Conservation (phyloP, 805 yeast species). For the Starmerella lactis-condensi region DNA sequence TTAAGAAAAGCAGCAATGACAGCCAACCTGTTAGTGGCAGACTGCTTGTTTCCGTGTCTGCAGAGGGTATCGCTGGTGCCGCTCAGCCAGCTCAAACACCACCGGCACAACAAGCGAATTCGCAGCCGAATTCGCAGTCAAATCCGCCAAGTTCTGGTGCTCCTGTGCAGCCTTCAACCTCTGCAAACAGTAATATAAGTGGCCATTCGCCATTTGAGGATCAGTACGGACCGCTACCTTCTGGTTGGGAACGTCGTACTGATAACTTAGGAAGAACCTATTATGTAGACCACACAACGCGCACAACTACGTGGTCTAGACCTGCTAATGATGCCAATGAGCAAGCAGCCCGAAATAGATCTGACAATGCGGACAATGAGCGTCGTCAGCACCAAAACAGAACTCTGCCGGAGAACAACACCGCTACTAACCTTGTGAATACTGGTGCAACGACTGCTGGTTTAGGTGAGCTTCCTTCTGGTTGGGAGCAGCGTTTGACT, state of each 20-base stretch:
- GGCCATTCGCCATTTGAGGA: slow-evolving; percentile 76
- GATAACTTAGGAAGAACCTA: slow-evolving; percentile 95
- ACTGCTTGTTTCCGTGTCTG: slow-evolving; percentile 23
- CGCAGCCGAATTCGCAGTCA: slow-evolving; percentile 6
- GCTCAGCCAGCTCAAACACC: slow-evolving; percentile 1
- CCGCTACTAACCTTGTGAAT: slow-evolving; percentile 32
- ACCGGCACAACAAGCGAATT: not conserved
- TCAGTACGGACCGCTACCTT: slow-evolving; percentile 87
- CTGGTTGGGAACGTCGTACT: slow-evolving; percentile 98
- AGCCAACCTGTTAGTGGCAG: slow-evolving; percentile 86
- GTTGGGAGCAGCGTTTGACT: slow-evolving; percentile 97
- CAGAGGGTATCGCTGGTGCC: slow-evolving; percentile 3
- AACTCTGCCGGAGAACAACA: slow-evolving; percentile 55
- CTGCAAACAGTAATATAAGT: not conserved
- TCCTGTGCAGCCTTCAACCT: not conserved
- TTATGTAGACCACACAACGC: slow-evolving; percentile 92
- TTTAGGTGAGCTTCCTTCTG: slow-evolving; percentile 89
- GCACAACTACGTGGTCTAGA: slow-evolving; percentile 98
- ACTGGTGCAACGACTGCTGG: slow-evolving; percentile 88
- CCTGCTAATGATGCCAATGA: slow-evolving; percentile 70
- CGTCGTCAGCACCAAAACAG: slow-evolving; percentile 80
- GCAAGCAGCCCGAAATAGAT: slow-evolving; percentile 38
- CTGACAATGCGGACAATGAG: slow-evolving; percentile 62
- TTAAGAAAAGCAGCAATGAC: slow-evolving; percentile 71
- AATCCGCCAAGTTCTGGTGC: slow-evolving; percentile 2